Evolutionary conservation across 495 filamentous ascomycete species (phyloP), one percentile per base, ranked within the genome.

Genomic region (Daldinia loculata): DNA sequence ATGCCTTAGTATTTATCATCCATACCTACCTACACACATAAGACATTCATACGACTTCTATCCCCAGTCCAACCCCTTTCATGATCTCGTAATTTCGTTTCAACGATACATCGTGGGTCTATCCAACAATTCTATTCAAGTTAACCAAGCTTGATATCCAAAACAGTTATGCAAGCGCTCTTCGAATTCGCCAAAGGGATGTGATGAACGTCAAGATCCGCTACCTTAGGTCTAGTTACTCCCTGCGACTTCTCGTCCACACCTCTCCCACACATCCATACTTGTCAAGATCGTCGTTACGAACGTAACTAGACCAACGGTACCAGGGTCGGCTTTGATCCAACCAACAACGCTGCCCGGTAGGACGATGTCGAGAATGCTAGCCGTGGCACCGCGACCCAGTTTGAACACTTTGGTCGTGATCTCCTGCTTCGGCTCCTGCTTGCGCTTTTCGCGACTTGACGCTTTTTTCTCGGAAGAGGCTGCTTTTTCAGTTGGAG

Each of bases 261-360:
- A 81, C 66, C 77, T 77, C 56, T 86, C 83, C 89, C 89, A 92
- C 9, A 90, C 83, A 71, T 88, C 87, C 71, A 80, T 63, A 8
- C 80, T 81, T 24, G 86, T 85, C 74, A 91, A 67, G 24, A 86
- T 57, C 6, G 89, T 90, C 67, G 88, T 90, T 32, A 83, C 67
- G 22, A 89, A 77, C 84, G 87, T 88, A 17, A 82, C 78, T 36
- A 82, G 45, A 4, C 84, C 86, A 14, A 89, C 81, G 14, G 76
- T 78, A 36, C 82, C 77, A 5, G 83, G 78, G 1, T 77, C 71
- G 0, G 81, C 77, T 5, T 77, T 75, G 52, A 88, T 72, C 89
- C 89, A 90, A 0, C 86, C 85, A 19, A 90, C 75, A 2, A 85
- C 80, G 27, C 73, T 73, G 7, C 84, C 85, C 0, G 89, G 89